Conservation (phyloP, 139 green algal species). For the Micractinium conductrix region DNA sequence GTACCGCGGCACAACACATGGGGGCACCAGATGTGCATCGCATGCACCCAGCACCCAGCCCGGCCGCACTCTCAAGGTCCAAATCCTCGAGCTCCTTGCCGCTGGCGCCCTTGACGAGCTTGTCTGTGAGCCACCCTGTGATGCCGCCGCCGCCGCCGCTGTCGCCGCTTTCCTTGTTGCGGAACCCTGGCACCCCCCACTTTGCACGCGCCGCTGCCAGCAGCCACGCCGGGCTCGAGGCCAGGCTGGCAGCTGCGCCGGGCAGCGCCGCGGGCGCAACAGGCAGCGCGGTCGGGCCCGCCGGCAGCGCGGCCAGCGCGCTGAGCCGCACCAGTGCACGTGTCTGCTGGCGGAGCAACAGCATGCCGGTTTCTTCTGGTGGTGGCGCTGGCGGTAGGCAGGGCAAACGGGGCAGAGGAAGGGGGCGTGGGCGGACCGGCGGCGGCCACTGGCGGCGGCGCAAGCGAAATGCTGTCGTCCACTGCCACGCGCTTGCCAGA, state of each 20-base stretch:
- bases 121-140: slow-evolving; percentile 22
- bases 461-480: neutral
- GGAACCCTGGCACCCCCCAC: too few relatives aligned
- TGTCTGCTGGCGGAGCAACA: slow-evolving; percentile 13
- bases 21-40: too few relatives aligned
- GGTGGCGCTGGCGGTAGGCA: neutral
- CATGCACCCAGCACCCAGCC: neutral
- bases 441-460: neutral
- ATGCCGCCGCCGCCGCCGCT: slow-evolving; percentile 4
- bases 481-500: too few relatives aligned
- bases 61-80: slow-evolving; percentile 22
- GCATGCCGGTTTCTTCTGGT: slow-evolving; percentile 3
- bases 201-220: neutral
- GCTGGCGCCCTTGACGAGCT: neutral
- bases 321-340: neutral
- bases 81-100: slow-evolving; percentile 22
- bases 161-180: neutral
- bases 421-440: neutral
- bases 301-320: neutral
- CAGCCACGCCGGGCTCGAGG: neutral
- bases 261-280: neutral
- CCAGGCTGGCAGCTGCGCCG: neutral
- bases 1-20: too few relatives aligned
- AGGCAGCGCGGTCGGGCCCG: too few relatives aligned
- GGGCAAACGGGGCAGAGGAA: neutral